Conservation (phyloP, 257 asterid genomes). For the Nicotiana benthamiana region DNA sequence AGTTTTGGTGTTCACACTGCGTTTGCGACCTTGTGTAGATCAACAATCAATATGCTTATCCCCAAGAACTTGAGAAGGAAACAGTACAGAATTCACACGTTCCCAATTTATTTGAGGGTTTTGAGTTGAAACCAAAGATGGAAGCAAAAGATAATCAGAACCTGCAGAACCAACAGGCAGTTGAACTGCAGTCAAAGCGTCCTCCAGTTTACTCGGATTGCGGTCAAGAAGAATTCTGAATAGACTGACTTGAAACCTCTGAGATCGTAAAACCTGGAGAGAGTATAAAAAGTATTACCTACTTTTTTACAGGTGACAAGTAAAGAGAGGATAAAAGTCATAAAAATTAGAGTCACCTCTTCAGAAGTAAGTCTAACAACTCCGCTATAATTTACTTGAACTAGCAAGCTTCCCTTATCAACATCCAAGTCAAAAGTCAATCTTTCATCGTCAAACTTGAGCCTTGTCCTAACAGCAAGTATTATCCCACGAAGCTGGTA, state of each 20-base stretch:
- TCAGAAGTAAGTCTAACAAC: conserved; percentile 20
- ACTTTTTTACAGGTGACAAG: not conserved
- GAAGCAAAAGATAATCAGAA: conserved; percentile 62
- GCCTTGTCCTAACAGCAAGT: conserved; percentile 44
- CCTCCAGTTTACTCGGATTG: conserved; percentile 23
- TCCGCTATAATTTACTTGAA: conserved; percentile 27
- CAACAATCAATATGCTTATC: conserved; percentile 14
- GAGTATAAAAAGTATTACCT: not conserved
- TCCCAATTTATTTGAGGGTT: conserved; percentile 42
- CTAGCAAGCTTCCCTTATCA: conserved; percentile 35
- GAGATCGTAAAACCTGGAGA: conserved; percentile 44
- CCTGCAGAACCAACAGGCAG: conserved; percentile 9
- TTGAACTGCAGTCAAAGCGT: conserved; percentile 13
- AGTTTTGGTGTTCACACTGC: conserved; percentile 29
- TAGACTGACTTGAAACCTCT: conserved; percentile 46
- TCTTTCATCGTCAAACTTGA: conserved; percentile 30
- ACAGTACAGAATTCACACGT: conserved; percentile 27
- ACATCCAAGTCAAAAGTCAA: conserved; percentile 37
- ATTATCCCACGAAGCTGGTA: conserved; percentile 37
- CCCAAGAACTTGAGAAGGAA: not conserved
- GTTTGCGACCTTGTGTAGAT: conserved; percentile 8
- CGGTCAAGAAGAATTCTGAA: conserved; percentile 47
- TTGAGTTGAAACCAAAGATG: conserved; percentile 19
- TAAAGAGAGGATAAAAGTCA: not conserved
- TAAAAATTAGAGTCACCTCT: conserved; percentile 29